Evolutionary conservation across 2,329 filamentous ascomycete species (phyloP), one percentile per base, ranked within the genome.

Genomic region (Phoma sp.): DNA sequence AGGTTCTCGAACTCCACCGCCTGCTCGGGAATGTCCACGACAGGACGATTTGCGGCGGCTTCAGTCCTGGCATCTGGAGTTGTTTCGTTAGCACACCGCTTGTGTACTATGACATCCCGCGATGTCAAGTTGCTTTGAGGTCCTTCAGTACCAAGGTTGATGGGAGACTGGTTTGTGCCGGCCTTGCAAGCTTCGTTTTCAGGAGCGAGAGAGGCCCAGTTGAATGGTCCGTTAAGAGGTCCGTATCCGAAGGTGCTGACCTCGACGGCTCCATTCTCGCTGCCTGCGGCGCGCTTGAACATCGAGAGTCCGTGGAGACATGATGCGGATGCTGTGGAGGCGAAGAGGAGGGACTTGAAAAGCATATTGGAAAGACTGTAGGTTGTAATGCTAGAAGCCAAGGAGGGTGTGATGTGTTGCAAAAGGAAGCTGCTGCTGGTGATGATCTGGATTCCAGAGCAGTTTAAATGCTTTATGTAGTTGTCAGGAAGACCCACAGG

Each of bases 91-190:
- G 49, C 39, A 42, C 40, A 46, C 40, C 37, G 14, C 26, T 56
- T 36, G 42, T 48, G 43, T 7, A 34, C 32, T 14, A 46, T 21
- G 18, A 51, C 42, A 33, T 56, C 15, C 17, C 47, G 40, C 25
- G 11, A 46, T 28, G 40, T 47, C 14, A 50, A 18, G 20, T 29
- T 18, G 15, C 32, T 23, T 45, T 39, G 30, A 34, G 21, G 18
- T n/a, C 38, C 30, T 15, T 36, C 56, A 64, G 23, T 70, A 75
- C 71, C 73, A 57, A 86, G 70, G 66, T 84, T 80, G 67, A 87
- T 84, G 47, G 84, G 84, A 0, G 83, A 85, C 68, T 86, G 84
- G 46, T 76, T 70, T 12, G 61, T 75, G 29, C 84, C 83, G 2
- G 66, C 71, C 32, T 77, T 78, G 66, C 84, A 86, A 10, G 74